These are phyloP conservation scores for Aspergillus neoniger DNA, from an alignment of 2,329 filamentous ascomycete genomes.

Conservation along the genomic window DNA sequence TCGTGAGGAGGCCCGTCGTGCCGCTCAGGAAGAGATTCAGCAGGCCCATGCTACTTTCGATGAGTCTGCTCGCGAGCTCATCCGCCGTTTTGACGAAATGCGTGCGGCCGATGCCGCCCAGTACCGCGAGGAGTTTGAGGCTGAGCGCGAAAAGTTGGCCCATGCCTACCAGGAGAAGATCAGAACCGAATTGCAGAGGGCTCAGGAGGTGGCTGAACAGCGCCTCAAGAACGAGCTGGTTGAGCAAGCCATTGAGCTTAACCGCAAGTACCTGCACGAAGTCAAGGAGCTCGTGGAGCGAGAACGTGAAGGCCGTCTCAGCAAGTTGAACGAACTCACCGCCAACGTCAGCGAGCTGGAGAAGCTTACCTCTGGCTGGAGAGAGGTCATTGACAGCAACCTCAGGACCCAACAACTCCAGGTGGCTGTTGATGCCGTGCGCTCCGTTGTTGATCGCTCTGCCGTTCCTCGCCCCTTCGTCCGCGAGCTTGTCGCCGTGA, in stretches of 20 bases:
- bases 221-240: slow-evolving; percentile 80
- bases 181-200: slow-evolving; percentile 74
- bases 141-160: slow-evolving; percentile 78
- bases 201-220: slow-evolving; percentile 78
- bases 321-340: slow-evolving; percentile 79
- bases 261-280: slow-evolving; percentile 77
- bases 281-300: slow-evolving; percentile 81
- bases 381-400: slow-evolving; percentile 84
- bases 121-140: slow-evolving; percentile 86
- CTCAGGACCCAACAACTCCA: slow-evolving; percentile 94
- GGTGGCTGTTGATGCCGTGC: slow-evolving; percentile 91
- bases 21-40: slow-evolving; percentile 73
- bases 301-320: slow-evolving; percentile 82
- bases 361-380: slow-evolving; percentile 84
- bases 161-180: slow-evolving; percentile 78
- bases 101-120: slow-evolving; percentile 78
- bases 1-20: slow-evolving; percentile 67
- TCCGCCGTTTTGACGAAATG: slow-evolving; percentile 80
- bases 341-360: slow-evolving; percentile 79
- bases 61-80: slow-evolving; percentile 80
- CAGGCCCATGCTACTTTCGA: slow-evolving; percentile 77
- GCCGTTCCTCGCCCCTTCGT: slow-evolving; percentile 81
- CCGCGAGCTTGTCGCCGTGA: slow-evolving; percentile 87
- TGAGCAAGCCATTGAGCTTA: slow-evolving; percentile 86
- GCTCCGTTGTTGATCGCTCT: slow-evolving; percentile 75